Evolutionary conservation across 1,139 yeast species (phyloP).

Genomic region (Oligophagozyma castellii): DNA sequence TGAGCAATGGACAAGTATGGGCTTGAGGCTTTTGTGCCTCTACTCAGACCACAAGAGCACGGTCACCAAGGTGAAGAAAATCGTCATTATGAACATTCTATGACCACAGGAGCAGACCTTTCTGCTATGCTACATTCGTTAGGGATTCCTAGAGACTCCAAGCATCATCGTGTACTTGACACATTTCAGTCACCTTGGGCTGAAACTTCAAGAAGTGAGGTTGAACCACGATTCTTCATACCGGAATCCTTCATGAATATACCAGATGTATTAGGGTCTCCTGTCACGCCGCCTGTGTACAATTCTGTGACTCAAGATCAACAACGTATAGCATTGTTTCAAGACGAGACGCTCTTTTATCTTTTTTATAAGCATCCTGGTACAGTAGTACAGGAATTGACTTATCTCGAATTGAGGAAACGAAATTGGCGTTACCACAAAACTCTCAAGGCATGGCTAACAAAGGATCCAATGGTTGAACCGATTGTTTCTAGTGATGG

Average conservation of each 20-base stretch:
- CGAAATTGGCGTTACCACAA: constrained; percentile 97
- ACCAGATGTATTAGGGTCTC: constrained; percentile 23
- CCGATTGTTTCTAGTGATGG: constrained; percentile 61
- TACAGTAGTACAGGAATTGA: constrained; percentile 85
- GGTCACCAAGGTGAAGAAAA: too few species aligned
- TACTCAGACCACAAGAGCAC: constrained; percentile 33
- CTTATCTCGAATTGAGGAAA: constrained; percentile 77
- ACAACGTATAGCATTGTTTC: constrained; percentile 58
- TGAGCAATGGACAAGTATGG: constrained; percentile 48
- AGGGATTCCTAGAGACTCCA: constrained; percentile 18
- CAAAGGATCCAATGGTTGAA: constrained; percentile 84
- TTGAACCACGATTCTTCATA: constrained; percentile 57
- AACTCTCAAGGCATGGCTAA: constrained; percentile 90
- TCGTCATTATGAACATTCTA: constrained; percentile 23
- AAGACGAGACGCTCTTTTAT: constrained; percentile 87
- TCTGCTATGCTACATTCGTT: constrained; percentile 47
- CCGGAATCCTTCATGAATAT: constrained; percentile 31
- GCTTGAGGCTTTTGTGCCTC: constrained; percentile 52
- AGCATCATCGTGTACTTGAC: constrained; percentile 35
- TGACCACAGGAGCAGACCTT: constrained; percentile 78
- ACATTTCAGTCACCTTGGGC: constrained; percentile 91
- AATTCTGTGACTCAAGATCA: constrained; percentile 38
- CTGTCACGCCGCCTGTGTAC: constrained; percentile 22
- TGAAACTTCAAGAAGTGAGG: constrained; percentile 79
- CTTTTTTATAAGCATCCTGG: constrained; percentile 90